Evolutionary conservation across 352 stramenopile genomes (phyloP).

Genomic region (Globisporangium abappressorium): DNA sequence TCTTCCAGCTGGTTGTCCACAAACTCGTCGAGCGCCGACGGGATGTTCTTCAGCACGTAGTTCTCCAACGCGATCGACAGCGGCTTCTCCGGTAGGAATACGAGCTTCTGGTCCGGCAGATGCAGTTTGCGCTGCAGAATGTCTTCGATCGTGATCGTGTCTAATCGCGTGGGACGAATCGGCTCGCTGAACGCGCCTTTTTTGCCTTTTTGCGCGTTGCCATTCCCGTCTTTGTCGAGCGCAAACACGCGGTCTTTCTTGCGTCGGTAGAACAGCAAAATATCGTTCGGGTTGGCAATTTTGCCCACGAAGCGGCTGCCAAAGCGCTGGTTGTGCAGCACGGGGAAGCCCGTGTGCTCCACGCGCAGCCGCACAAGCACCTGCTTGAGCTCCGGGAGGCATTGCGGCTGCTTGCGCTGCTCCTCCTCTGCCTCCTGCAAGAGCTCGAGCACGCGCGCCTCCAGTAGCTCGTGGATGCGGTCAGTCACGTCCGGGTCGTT

Average conservation of each 20-base stretch:
- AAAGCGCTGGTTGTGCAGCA: constrained; percentile 88
- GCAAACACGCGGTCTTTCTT: constrained; percentile 59
- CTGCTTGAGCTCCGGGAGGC: constrained; percentile 35
- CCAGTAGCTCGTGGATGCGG: constrained; percentile 65
- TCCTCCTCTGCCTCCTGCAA: constrained; percentile 59
- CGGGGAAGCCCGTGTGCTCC: constrained; percentile 86
- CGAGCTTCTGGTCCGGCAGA: constrained; percentile 61
- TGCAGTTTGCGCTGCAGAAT: constrained; percentile 66
- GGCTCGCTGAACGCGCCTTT: constrained; percentile 36
- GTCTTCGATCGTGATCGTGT: constrained; percentile 75
- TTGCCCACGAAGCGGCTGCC: constrained; percentile 80
- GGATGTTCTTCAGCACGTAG: constrained; percentile 82
- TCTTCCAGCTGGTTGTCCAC: constrained; percentile 63
- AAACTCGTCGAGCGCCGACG: constrained; percentile 76
- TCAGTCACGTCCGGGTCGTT: constrained; percentile 86
- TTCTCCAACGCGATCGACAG: constrained; percentile 71
- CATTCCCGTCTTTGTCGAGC: constrained; percentile 37
- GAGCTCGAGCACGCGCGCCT: constrained; percentile 64
- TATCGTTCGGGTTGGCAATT: constrained; percentile 87
- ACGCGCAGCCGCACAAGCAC: constrained; percentile 84
- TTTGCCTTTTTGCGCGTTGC: constrained; percentile 16
- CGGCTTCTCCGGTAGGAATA: constrained; percentile 71
- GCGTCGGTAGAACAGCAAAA: constrained; percentile 76
- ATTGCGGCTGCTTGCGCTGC: constrained; percentile 25
- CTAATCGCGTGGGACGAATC: constrained; percentile 60